A percentile compares a stretch with the other conserved stretches of the same genome.
These are phyloP conservation scores for Arabis hirsuta DNA, from an alignment of 345 rosid species.

Conservation along the genomic window DNA sequence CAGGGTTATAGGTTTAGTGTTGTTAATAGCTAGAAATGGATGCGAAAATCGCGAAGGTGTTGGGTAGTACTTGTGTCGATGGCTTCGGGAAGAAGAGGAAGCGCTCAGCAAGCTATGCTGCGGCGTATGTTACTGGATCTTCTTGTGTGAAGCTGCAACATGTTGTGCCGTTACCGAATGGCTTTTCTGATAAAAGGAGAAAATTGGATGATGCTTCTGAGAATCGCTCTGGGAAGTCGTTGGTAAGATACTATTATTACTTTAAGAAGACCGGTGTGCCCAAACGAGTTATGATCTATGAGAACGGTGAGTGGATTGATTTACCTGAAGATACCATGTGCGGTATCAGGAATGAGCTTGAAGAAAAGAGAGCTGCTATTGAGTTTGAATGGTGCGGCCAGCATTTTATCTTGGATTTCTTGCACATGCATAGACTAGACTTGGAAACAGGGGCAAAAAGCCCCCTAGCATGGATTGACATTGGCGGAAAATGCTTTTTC, in stretches of 20 bases:
- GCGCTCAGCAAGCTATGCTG: conserved; percentile 47
- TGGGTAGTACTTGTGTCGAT: conserved; percentile 54
- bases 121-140: conserved; percentile 49
- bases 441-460: conserved; percentile 62
- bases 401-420: conserved; percentile 66
- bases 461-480: conserved; percentile 96
- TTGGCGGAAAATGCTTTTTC: conserved; percentile 73
- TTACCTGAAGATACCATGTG: conserved; percentile 54
- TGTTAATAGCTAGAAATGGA: conserved; percentile 73
- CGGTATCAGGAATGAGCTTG: conserved; percentile 59
- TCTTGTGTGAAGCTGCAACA: conserved; percentile 44
- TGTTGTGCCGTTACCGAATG: conserved; percentile 43
- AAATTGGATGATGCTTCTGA: conserved; percentile 48
- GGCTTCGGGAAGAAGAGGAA: conserved; percentile 58
- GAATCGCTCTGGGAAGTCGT: conserved; percentile 49
- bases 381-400: conserved; percentile 61
- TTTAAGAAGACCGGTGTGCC: conserved; percentile 71
- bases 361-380: conserved; percentile 62
- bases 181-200: conserved; percentile 56
- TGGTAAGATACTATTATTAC: conserved; percentile 65
- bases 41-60: conserved; percentile 58
- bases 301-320: conserved; percentile 81
- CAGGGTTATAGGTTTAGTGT: conserved; percentile 50
- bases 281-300: conserved; percentile 71
- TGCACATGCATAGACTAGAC: conserved; percentile 79